Conservation (phyloP, 163 green algal species). For the Prototheca cutis region DNA sequence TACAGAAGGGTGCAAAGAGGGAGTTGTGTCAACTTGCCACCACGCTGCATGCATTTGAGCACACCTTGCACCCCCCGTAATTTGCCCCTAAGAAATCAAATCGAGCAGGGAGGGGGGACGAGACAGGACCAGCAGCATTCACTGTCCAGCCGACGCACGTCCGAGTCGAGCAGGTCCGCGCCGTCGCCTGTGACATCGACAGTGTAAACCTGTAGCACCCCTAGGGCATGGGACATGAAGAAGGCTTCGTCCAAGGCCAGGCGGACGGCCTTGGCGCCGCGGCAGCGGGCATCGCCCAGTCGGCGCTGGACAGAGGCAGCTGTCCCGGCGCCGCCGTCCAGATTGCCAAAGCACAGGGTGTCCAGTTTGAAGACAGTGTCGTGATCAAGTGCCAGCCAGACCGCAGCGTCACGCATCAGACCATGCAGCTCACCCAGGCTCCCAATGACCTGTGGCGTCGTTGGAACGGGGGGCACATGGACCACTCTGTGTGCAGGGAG, state of each 20-base stretch:
- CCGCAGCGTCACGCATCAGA: constrained; percentile 13
- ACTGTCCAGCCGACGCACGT: too few relatives aligned
- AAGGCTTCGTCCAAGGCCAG: constrained; percentile 38
- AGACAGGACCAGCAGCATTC: too few relatives aligned
- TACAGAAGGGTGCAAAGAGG: too few relatives aligned
- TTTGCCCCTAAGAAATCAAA: too few relatives aligned
- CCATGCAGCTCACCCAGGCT: constrained; percentile 17
- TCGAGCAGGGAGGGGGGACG: too few relatives aligned
- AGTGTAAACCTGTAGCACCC: constrained; percentile 14
- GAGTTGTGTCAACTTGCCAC: too few relatives aligned
- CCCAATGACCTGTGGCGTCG: not conserved
- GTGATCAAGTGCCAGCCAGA: constrained; percentile 18
- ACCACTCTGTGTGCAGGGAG: too few relatives aligned
- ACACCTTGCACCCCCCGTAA: too few relatives aligned
- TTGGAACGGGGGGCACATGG: too few relatives aligned
- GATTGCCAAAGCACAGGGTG: constrained; percentile 28
- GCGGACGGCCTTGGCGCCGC: constrained; percentile 18
- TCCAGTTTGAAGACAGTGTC: constrained; percentile 16
- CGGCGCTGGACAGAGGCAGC: constrained; percentile 2
- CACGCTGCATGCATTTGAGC: too few relatives aligned
- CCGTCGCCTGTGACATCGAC: too few relatives aligned
- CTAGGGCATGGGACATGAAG: constrained; percentile 29
- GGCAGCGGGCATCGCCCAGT: not conserved
- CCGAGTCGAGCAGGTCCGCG: too few relatives aligned
- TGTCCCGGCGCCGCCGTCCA: constrained; percentile 23